Conservation (phyloP, 257 asterid genomes). For the Scutellaria galericulata region DNA sequence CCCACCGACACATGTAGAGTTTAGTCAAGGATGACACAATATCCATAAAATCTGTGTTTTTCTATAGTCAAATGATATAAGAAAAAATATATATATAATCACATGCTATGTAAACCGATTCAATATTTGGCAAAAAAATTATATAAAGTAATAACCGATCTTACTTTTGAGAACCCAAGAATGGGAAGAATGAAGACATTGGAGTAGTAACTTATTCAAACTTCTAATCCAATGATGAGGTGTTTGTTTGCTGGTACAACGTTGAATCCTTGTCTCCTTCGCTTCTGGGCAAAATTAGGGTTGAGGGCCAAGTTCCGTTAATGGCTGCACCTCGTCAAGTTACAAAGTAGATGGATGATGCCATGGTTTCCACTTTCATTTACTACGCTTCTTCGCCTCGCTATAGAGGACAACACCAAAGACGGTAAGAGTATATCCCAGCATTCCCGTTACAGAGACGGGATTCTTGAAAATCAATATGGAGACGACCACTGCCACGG, state of each 20-base stretch:
- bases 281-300: conserved; percentile 42
- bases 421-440: conserved; percentile 71
- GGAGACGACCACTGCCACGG: conserved; percentile 82
- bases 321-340: conserved; percentile 41
- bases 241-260: conserved; percentile 44
- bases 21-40: conserved; percentile 6
- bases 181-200: conserved; percentile 38
- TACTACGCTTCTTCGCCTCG: conserved; percentile 82
- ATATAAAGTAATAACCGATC: conserved; percentile 17
- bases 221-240: conserved; percentile 43
- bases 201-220: conserved; percentile 51
- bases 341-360: conserved; percentile 33
- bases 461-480: conserved; percentile 80
- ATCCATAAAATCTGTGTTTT: conserved; percentile 21
- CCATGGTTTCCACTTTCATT: conserved; percentile 39
- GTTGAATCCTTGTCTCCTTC: conserved; percentile 42
- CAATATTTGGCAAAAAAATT: conserved; percentile 33
- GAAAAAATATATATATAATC: conserved; percentile 33
- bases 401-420: conserved; percentile 74
- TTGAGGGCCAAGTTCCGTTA: conserved; percentile 39
- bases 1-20: too few species aligned
- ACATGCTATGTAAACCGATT: conserved; percentile 42
- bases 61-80: conserved; percentile 43
- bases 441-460: conserved; percentile 81
- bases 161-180: conserved; percentile 39